These are phyloP conservation scores for Inga leiocalycina DNA, from an alignment of 306 rosid genomes.

Conservation along the genomic window DNA sequence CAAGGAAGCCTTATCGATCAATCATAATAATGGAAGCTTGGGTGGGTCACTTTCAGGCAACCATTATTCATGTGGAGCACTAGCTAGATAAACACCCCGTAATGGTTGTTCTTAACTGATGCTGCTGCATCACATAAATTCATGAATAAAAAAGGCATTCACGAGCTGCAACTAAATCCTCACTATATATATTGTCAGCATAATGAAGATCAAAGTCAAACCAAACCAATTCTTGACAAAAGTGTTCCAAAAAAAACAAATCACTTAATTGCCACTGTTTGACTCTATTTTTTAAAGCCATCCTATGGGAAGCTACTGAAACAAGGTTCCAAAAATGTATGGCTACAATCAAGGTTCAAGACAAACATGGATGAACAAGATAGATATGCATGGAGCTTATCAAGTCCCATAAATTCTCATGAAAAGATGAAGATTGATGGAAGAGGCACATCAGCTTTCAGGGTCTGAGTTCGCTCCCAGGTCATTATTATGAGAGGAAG, in stretches of 20 bases:
- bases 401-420: background rate
- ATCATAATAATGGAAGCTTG: background rate
- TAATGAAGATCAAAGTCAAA: background rate
- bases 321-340: background rate
- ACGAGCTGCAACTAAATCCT: background rate
- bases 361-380: background rate
- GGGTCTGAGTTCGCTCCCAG: background rate
- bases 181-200: background rate
- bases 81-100: background rate
- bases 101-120: background rate
- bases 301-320: background rate
- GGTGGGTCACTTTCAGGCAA: background rate
- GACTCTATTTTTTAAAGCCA: background rate
- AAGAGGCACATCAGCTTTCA: slow-evolving; percentile 19
- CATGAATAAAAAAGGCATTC: background rate
- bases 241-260: background rate
- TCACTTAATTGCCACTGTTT: background rate
- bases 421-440: background rate
- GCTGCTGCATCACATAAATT: background rate
- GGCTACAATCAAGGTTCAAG: background rate
- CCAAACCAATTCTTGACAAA: background rate
- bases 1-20: background rate
- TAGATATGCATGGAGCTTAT: background rate
- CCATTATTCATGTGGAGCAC: background rate
- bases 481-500: slow-evolving; percentile 14